phyloP scores from a whole-genome alignment of 108 stramenopile genomes.

The Ochromonas danica region DNA sequence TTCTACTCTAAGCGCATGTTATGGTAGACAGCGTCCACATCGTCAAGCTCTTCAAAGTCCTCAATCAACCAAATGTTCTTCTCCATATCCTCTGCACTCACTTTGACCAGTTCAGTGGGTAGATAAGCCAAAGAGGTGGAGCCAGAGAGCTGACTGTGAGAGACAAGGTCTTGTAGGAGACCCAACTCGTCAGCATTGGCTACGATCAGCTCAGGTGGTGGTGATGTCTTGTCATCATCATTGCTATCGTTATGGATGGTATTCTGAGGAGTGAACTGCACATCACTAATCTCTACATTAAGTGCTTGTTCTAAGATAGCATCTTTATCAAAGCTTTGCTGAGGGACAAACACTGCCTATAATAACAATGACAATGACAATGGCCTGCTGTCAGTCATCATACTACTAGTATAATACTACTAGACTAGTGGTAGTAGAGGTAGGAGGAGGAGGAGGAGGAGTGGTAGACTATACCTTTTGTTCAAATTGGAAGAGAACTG shows the following conservation, averaged over 20 bases:
- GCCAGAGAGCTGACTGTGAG: background rate
- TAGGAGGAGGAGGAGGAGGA: too few relatives aligned
- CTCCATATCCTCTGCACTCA: background rate
- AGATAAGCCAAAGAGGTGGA: background rate
- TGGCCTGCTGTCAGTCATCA: too few relatives aligned
- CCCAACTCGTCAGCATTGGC: background rate
- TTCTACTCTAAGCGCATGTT: constrained; percentile 17
- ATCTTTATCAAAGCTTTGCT: constrained; percentile 1
- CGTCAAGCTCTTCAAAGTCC: constrained; percentile 6
- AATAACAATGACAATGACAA: background rate
- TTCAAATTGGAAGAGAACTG: constrained; percentile 13
- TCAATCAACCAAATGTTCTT: background rate
- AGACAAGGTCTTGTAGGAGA: background rate
- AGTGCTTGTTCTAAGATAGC: background rate
- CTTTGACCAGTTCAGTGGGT: background rate
- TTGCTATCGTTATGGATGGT: background rate
- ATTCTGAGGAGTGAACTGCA: background rate
- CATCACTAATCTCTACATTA: background rate
- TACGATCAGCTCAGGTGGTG: background rate
- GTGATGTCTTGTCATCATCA: background rate
- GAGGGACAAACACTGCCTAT: background rate
- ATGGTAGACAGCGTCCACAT: constrained; percentile 1
- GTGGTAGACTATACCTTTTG: background rate
- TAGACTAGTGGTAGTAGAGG: too few relatives aligned
- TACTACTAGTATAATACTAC: too few relatives aligned